A percentile compares a stretch with the other conserved stretches of the same genome.
Conservation (phyloP, 306 rosid genomes). For the Herpetospermum pedunculosum region DNA sequence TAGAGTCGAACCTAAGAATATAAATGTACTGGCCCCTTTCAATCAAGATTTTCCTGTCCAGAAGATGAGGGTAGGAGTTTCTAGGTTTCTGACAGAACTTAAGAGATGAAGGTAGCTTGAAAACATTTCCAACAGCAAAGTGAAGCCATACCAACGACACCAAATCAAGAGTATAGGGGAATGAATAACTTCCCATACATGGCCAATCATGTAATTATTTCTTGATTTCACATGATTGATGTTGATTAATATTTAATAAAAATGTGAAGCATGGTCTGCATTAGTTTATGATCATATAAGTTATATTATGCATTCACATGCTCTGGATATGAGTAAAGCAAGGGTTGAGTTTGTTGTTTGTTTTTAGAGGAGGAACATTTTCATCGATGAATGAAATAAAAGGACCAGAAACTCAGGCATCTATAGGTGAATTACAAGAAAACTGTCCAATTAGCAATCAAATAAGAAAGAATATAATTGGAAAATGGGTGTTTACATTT, state of each 20-base stretch:
- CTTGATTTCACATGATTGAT: neutral
- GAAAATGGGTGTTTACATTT: no score
- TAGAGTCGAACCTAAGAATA: neutral
- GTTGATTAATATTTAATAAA: neutral
- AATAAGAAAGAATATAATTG: no score
- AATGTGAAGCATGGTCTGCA: neutral
- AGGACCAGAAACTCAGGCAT: no score
- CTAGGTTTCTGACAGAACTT: neutral
- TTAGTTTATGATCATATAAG: neutral
- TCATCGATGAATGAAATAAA: no score
- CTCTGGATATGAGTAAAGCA: neutral
- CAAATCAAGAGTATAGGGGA: neutral
- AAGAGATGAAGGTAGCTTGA: neutral
- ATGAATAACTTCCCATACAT: neutral
- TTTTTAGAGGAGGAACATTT: no score
- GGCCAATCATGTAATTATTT: neutral
- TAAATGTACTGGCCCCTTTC: neutral
- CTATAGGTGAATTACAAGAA: no score
- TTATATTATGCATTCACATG: neutral
- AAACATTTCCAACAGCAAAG: neutral
- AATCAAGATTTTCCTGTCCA: neutral
- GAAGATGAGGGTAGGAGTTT: neutral
- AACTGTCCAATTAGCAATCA: no score
- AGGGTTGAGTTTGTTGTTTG: neutral
- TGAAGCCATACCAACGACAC: neutral